These are phyloP conservation scores for Ophiostoma montium DNA, from an alignment of 2,329 filamentous ascomycete genomes.

Conservation along the genomic window DNA sequence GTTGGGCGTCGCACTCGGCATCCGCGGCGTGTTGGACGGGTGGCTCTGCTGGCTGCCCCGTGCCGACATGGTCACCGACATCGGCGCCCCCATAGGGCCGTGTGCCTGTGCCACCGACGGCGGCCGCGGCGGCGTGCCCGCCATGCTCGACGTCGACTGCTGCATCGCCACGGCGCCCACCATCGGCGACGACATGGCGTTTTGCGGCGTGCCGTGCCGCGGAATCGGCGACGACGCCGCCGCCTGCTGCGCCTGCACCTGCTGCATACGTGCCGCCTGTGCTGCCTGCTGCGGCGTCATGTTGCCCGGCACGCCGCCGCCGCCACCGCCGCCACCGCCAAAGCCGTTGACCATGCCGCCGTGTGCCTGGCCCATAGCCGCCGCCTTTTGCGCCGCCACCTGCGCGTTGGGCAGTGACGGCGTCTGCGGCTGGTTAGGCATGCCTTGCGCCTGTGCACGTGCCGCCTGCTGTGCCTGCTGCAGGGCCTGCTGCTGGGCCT, in stretches of 20 bases:
- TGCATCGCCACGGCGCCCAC: slow-evolving; percentile 50
- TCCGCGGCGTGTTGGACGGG: slow-evolving; percentile 46
- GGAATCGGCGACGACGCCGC: slow-evolving; percentile 54
- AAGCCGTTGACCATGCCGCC: slow-evolving; percentile 28
- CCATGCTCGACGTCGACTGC: slow-evolving; percentile 51
- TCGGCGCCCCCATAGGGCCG: slow-evolving; percentile 41
- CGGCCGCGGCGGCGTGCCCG: slow-evolving; percentile 51
- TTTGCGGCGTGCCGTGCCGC: slow-evolving; percentile 49
- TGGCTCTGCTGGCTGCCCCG: slow-evolving; percentile 55
- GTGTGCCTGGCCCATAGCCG: neutral
- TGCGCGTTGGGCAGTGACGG: slow-evolving; percentile 12
- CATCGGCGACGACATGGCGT: slow-evolving; percentile 51
- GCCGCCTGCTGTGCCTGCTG: slow-evolving; percentile 6
- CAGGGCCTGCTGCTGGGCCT: slow-evolving; percentile 14
- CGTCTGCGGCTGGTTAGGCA: slow-evolving; percentile 12
- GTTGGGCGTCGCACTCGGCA: slow-evolving; percentile 47
- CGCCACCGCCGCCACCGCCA: too few species aligned
- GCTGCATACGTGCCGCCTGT: slow-evolving; percentile 32
- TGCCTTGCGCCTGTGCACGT: slow-evolving; percentile 11
- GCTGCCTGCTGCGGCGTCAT: slow-evolving; percentile 24
- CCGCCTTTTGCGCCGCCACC: slow-evolving; percentile 14
- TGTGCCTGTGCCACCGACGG: slow-evolving; percentile 50
- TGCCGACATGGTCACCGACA: slow-evolving; percentile 48
- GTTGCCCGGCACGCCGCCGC: slow-evolving; percentile 16
- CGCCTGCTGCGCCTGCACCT: slow-evolving; percentile 40